phyloP scores from a whole-genome alignment of 2,329 filamentous ascomycete genomes.

The Ophiostoma tasmaniense region DNA sequence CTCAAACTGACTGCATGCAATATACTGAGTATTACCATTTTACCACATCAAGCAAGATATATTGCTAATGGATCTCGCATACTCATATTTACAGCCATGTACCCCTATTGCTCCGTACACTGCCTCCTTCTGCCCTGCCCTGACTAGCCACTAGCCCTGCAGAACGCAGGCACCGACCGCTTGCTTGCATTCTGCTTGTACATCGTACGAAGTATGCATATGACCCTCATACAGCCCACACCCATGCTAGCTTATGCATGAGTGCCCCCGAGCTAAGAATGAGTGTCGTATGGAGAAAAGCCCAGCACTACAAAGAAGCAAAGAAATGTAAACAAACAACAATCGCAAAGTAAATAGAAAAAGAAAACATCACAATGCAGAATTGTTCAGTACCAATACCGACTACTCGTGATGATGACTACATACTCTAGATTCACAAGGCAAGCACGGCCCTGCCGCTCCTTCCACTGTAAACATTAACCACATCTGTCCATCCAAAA shows the following conservation, averaged over 20 bases:
- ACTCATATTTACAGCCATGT: not conserved
- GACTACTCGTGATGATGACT: not conserved
- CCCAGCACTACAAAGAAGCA: not conserved
- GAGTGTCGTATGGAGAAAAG: not conserved
- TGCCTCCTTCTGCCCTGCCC: not conserved
- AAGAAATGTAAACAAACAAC: not conserved
- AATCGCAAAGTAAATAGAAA: not conserved
- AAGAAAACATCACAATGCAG: not conserved
- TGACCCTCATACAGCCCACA: not conserved
- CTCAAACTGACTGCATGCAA: not conserved
- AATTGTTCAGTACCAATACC: no score
- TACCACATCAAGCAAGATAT: not conserved
- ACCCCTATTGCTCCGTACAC: not conserved
- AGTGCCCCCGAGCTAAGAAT: not conserved
- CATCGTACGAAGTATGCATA: not conserved
- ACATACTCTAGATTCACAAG: not conserved
- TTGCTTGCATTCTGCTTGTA: not conserved
- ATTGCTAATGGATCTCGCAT: not conserved
- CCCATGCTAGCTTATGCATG: not conserved
- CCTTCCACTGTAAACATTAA: not conserved
- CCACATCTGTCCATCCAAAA: no score
- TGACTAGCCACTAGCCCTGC: constrained; percentile 1
- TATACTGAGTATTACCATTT: not conserved
- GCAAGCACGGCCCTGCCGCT: not conserved
- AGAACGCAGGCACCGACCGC: not conserved